Percentiles rank a stretch among this genome's conserved stretches.
These are phyloP conservation scores for Hawksworthiomyces lignivorus DNA, from an alignment of 2,329 filamentous ascomycete species.

Conservation along the genomic window DNA sequence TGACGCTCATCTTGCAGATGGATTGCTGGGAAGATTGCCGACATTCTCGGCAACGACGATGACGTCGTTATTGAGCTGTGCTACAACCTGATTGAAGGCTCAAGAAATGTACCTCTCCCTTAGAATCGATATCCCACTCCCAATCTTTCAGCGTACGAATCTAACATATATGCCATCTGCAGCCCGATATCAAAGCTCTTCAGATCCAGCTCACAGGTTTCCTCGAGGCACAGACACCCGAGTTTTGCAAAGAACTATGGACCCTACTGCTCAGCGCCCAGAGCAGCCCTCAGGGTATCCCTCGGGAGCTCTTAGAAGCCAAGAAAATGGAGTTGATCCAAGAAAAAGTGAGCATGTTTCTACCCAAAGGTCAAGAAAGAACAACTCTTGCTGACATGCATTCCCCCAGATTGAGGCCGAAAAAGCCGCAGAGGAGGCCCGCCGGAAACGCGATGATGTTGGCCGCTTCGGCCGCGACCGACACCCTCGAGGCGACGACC, in stretches of 20 bases:
- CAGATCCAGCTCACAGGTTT: conserved; percentile 95
- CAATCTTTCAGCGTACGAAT: neutral
- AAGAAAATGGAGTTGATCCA: conserved; percentile 94
- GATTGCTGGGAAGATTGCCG: conserved; percentile 82
- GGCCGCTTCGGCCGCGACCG: conserved; percentile 35
- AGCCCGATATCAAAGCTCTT: conserved; percentile 93
- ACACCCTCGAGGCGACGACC: conserved; percentile 17
- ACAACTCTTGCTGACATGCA: neutral
- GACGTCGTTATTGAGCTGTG: conserved; percentile 90
- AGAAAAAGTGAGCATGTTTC: conserved; percentile 63
- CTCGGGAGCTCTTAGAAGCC: conserved; percentile 87
- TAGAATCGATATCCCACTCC: too few relatives aligned
- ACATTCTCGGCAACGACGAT: conserved; percentile 86
- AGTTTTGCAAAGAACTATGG: conserved; percentile 93
- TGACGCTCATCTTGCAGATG: conserved; percentile 52
- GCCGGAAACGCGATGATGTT: conserved; percentile 58
- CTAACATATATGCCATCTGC: neutral
- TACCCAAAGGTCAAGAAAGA: too few relatives aligned
- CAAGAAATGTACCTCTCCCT: conserved; percentile 59
- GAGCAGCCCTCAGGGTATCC: conserved; percentile 78
- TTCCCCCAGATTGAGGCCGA: conserved; percentile 67
- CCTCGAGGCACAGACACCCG: conserved; percentile 80
- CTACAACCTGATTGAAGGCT: conserved; percentile 62
- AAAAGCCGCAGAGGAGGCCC: conserved; percentile 67
- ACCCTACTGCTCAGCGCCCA: conserved; percentile 86